Percentiles rank a stretch among this genome's conserved stretches.
Evolutionary conservation across 2,329 filamentous ascomycete species (phyloP).

Genomic region (Penicillium capsulatum): DNA sequence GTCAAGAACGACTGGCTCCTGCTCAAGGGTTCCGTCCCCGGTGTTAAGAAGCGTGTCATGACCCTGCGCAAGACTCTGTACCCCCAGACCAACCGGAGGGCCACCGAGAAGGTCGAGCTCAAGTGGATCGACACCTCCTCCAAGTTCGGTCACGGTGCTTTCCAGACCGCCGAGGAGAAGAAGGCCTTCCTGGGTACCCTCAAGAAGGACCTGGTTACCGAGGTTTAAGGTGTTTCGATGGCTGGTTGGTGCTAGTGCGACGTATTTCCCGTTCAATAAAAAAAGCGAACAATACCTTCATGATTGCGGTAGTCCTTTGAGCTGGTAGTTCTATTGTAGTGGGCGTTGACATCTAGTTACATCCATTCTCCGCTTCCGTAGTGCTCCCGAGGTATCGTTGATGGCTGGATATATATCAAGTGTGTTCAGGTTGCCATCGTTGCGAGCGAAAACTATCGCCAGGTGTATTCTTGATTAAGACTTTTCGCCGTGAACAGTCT

Average conservation of each 20-base stretch:
- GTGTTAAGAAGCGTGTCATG: constrained; percentile 99
- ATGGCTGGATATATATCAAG: too few species aligned
- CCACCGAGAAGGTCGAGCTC: constrained; percentile 98
- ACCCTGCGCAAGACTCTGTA: constrained; percentile 99
- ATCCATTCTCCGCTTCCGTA: background rate
- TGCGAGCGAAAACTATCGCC: too few species aligned
- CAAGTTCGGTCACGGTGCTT: constrained; percentile 99
- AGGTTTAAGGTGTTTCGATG: constrained; percentile 49
- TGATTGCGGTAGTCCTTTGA: too few species aligned
- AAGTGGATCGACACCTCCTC: constrained; percentile 99
- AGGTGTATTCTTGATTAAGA: too few species aligned
- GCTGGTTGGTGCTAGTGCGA: constrained; percentile 35
- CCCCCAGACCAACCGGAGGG: constrained; percentile 89
- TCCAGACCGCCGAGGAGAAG: constrained; percentile 99
- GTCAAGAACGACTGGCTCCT: constrained; percentile 99
- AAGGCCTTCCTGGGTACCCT: constrained; percentile 93
- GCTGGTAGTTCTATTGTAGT: too few species aligned
- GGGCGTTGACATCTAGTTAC: too few species aligned
- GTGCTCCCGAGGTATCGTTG: too few species aligned
- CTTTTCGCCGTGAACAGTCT: too few species aligned
- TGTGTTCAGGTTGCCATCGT: too few species aligned
- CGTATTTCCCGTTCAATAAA: constrained; percentile 41
- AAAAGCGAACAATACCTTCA: constrained; percentile 39
- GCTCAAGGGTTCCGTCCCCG: constrained; percentile 95
- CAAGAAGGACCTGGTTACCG: constrained; percentile 86